Evolutionary conservation across 441 rosid genomes (phyloP), one percentile per base, ranked within the genome.

Genomic region (Pelargonium australe): DNA sequence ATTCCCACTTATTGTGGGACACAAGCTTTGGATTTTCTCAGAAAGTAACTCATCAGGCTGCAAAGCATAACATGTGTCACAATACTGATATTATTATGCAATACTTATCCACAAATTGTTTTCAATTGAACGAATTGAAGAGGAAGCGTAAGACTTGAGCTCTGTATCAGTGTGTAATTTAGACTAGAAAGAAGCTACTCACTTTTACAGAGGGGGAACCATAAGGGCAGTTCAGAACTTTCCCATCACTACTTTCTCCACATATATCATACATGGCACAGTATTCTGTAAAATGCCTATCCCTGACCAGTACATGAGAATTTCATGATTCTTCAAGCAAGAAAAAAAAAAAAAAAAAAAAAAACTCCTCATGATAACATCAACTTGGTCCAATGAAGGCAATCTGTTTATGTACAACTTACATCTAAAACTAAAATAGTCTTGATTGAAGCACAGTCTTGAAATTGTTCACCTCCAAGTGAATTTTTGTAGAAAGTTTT

Each of bases 191-290:
- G 69, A 73, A 64, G 49, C 40, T 13, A 76, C 64, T 43, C 69
- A 83, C 89, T 87, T 81, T 77, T 0, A 83, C 78, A 45, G 94
- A 77, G 2, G 89, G 85, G 43, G 88, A 75, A 75, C 76, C 81
- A 70, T 79, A 85, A 55, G 94, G 91, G 64, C 93, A 88, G 70
- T 88, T 88, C 5, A 88, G 77, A 73, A 85, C 86, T 82, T 86
- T 83, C 7, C 93, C 93, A 67, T 88, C 93, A 77, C 79, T 77
- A 65, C 87, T 85, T 71, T 81, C 73, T 86, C 93, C 93, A 40
- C 93, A 88, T 57, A 88, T 86, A 82, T 80, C 90, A 70, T 88
- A 88, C 93, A 88, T 88, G 7, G 89, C 85, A 76, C 93, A 88
- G 70, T 79, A 85, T 23, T 83, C 90, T 68, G 75, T 75, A 49